Evolutionary conservation across 331 rosid species (phyloP).

Genomic region (Quercus phellos): DNA sequence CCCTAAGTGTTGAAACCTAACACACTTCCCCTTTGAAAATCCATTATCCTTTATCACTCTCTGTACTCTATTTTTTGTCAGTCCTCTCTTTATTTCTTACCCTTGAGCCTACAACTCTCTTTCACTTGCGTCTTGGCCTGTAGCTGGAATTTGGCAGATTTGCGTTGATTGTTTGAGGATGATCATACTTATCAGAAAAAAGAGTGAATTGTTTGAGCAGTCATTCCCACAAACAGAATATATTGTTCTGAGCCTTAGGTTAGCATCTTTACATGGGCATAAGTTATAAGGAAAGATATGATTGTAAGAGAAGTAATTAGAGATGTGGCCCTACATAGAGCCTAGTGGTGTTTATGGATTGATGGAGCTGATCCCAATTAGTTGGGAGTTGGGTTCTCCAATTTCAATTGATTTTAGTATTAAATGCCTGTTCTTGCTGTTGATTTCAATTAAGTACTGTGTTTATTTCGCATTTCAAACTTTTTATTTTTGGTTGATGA

Average conservation of each 20-base stretch:
- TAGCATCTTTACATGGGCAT: background rate
- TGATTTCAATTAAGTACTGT: background rate
- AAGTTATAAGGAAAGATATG: background rate
- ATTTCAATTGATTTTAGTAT: background rate
- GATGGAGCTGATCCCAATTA: background rate
- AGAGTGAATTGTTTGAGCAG: background rate
- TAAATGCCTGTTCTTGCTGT: background rate
- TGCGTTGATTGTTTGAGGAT: background rate
- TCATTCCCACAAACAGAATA: background rate
- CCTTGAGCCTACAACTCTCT: background rate
- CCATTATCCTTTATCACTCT: too few species aligned
- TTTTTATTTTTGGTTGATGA: background rate
- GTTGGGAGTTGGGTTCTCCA: background rate
- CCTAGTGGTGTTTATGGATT: background rate
- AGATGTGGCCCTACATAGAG: background rate
- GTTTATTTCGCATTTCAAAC: background rate
- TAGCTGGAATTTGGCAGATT: background rate
- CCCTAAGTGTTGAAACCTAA: too few species aligned
- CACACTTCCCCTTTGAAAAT: too few species aligned
- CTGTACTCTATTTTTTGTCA: too few species aligned
- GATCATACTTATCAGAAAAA: background rate
- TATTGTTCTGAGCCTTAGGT: background rate
- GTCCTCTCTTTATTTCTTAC: background rate
- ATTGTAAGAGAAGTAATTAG: background rate
- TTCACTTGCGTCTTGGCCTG: background rate